Base-by-base conservation (phyloP, 108 stramenopile genomes). In the Hondaea fermentalgiana region DNA sequence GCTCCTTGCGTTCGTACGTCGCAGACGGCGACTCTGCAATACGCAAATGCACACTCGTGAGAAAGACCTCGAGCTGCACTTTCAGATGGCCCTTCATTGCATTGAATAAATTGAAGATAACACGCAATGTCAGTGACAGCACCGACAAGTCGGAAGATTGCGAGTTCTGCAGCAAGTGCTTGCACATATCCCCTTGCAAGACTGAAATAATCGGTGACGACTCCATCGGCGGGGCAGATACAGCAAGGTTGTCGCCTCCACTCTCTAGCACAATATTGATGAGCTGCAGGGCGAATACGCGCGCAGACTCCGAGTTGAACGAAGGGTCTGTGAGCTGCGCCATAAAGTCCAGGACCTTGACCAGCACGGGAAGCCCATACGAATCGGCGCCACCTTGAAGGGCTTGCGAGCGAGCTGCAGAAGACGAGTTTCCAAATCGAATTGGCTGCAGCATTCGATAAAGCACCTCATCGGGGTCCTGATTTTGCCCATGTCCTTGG, bases 51-150 rank as follows among this genome's bases (percentile, higher is more conserved):
- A 98, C 96, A 42, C 91, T 93, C 16, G 96, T 96, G 76, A 99
- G 89, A 76, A 99, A 98, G n/a, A 98, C 97, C 91, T 99, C 98
- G 69, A 99, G 94, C 60, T 97, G 98, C 5, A 98, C 96, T 91
- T 98, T 98, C 69, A 99, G 72, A 87, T 98, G 96, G 87, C 97
- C 96, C 89, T 96, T 96, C 88, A 98, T 97, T 28, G 95, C 94
- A 72, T 96, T 96, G 91, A 99, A 99, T 10, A 98, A 94, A 92
- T 98, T 97, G 92, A 98, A 99, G 69, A 99, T 97, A 47, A 98
- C 97, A 17, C 98, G 90, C 88, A 98, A 90, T 10, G 97, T 95
- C 71, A 96, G 93, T 88, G 95, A 95, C 19, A 99, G 90, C 57
- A 97, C 94, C 72, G 88, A 88, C 60, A 97, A 91, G 89, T 99